phyloP scores from a whole-genome alignment of 2,329 filamentous ascomycete genomes.

The Zalaria sp. region DNA sequence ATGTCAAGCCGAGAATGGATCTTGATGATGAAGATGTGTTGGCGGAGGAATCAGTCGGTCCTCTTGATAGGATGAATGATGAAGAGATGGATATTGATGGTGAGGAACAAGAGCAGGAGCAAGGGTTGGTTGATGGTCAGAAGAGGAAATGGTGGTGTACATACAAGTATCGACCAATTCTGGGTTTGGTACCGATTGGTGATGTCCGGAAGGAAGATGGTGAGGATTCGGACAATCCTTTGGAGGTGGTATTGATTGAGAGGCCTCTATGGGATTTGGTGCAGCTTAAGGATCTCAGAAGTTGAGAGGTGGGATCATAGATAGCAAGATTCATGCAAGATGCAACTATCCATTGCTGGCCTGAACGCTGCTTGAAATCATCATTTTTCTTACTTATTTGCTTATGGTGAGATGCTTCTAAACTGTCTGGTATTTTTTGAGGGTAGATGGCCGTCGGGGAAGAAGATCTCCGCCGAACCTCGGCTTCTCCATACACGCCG shows the following conservation, averaged over 20 bases:
- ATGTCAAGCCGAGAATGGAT: conserved; percentile 24
- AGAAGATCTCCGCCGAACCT: too few relatives aligned
- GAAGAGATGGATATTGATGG: conserved; percentile 14
- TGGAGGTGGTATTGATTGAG: conserved; percentile 82
- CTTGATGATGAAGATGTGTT: conserved; percentile 25
- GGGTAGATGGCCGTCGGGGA: too few relatives aligned
- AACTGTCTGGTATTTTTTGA: too few relatives aligned
- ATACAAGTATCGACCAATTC: conserved; percentile 85
- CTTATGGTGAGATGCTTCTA: too few relatives aligned
- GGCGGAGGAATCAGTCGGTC: conserved; percentile 25
- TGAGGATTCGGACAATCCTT: conserved; percentile 19
- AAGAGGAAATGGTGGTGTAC: conserved; percentile 55
- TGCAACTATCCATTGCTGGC: too few relatives aligned
- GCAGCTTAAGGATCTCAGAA: conserved; percentile 5
- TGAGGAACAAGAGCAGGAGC: conserved; percentile 12
- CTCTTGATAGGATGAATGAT: conserved; percentile 19
- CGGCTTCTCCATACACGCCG: too few relatives aligned
- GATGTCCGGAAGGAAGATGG: conserved; percentile 31
- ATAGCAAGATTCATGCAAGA: too few relatives aligned
- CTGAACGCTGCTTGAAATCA: too few relatives aligned
- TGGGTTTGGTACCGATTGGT: conserved; percentile 53
- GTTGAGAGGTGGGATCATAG: not conserved
- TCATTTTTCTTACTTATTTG: too few relatives aligned
- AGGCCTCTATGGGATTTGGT: conserved; percentile 38
- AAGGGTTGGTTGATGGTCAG: not conserved